Conservation (phyloP, 371 early-diverging fungal species). For the Syncephalis plumigaleata region DNA sequence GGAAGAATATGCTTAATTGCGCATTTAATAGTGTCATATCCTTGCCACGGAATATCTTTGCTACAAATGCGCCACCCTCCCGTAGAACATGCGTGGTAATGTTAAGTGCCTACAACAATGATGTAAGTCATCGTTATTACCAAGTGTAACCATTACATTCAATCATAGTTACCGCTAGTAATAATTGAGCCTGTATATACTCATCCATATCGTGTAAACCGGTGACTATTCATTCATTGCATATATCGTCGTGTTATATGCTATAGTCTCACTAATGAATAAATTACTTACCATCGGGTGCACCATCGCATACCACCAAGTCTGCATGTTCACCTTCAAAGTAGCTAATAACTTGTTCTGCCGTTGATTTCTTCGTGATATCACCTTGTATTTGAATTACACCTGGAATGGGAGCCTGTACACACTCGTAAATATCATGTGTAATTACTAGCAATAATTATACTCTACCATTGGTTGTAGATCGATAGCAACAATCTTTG, state of each 20-base stretch:
- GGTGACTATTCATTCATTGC: no score
- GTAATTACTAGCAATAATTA: no score
- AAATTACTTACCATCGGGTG: constrained; percentile 74
- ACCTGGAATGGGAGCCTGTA: constrained; percentile 84
- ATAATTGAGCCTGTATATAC: constrained; percentile 92
- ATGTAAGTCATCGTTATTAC: no score
- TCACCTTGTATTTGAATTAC: constrained; percentile 94
- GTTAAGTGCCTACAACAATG: constrained; percentile 52
- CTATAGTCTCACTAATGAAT: neutral
- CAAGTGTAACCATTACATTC: neutral
- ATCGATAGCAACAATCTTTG: constrained; percentile 95
- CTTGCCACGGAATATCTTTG: constrained; percentile 92
- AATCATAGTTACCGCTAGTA: constrained; percentile 58
- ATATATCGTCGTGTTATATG: no score
- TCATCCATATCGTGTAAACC: constrained; percentile 99
- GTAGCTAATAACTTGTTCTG: constrained; percentile 69
- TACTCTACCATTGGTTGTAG: constrained; percentile 96
- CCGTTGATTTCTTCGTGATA: constrained; percentile 92
- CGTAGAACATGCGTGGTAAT: constrained; percentile 84
- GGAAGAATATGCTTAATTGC: constrained; percentile 86
- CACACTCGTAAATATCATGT: no score
- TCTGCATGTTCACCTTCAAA: constrained; percentile 86
- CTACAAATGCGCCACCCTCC: constrained; percentile 85
- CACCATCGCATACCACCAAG: constrained; percentile 95
- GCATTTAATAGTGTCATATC: constrained; percentile 78